phyloP scores from a whole-genome alignment of 179 eudicot species.

The Beta macrorhiza region DNA sequence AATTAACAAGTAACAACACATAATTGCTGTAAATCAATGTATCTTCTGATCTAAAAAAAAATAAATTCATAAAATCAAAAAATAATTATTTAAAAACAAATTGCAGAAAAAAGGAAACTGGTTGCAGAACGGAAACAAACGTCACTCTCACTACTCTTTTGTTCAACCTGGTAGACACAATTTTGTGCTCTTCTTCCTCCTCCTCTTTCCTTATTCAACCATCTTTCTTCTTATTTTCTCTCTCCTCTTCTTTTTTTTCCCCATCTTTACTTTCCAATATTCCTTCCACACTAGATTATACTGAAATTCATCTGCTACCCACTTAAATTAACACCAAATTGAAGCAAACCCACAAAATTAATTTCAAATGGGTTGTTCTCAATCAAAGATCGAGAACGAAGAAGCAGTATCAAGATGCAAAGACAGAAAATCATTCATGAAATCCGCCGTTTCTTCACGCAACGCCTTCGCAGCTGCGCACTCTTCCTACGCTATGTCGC shows the following conservation, averaged over 20 bases:
- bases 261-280: background rate
- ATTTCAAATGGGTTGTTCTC: conserved; percentile 65
- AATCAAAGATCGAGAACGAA: conserved; percentile 90
- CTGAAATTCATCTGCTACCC: background rate
- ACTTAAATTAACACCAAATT: too few relatives aligned
- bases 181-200: background rate
- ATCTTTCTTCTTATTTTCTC: background rate
- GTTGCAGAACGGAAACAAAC: conserved; percentile 20
- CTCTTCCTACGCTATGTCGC: conserved; percentile 50
- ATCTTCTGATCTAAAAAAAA: too few relatives aligned
- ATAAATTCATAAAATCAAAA: too few relatives aligned
- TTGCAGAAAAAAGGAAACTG: background rate
- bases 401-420: conserved; percentile 75
- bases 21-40: background rate
- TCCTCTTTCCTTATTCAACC: conserved; percentile 9
- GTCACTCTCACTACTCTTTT: conserved; percentile 9
- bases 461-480: conserved; percentile 88
- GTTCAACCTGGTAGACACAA: background rate
- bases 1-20: background rate
- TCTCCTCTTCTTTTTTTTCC: too few relatives aligned
- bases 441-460: conserved; percentile 54
- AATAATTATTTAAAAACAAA: background rate
- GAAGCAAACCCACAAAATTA: background rate
- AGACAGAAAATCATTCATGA: conserved; percentile 61
- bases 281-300: background rate